These are phyloP conservation scores for Ceratocystis ficicola DNA, from an alignment of 2,329 filamentous ascomycete genomes.

Conservation along the genomic window DNA sequence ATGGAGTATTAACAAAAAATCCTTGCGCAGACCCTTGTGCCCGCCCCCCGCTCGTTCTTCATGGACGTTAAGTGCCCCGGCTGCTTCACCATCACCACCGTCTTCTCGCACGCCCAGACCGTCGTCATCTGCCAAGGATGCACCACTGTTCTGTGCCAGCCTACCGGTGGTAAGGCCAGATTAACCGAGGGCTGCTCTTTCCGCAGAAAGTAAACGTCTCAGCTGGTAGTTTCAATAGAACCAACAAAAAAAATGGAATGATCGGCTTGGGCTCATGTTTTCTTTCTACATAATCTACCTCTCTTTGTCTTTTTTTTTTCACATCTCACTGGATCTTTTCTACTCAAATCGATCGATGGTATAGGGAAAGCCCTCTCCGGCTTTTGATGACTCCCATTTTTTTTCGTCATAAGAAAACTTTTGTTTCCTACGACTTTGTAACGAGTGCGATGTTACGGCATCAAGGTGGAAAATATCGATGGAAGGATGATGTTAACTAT, in stretches of 20 bases:
- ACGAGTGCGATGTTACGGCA: neutral
- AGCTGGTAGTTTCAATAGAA: conserved; percentile 28
- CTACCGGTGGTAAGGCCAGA: conserved; percentile 96
- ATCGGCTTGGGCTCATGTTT: conserved; percentile 23
- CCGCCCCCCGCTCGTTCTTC: conserved; percentile 97
- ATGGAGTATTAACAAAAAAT: conserved; percentile 23
- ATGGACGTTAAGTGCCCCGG: conserved; percentile 99
- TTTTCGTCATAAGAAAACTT: neutral
- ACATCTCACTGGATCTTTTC: conserved; percentile 11
- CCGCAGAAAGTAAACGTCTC: conserved; percentile 85
- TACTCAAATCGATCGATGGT: neutral
- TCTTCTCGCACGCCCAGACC: conserved; percentile 99
- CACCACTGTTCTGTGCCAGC: conserved; percentile 99
- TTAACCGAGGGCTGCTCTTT: conserved; percentile 99
- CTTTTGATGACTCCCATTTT: neutral
- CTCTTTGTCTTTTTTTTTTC: conserved; percentile 30
- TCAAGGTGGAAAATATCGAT: neutral
- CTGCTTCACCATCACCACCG: conserved; percentile 99
- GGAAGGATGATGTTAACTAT: neutral
- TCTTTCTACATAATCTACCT: conserved; percentile 26
- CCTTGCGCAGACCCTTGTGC: conserved; percentile 65
- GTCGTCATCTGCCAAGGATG: conserved; percentile 99
- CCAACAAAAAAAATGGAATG: conserved; percentile 23
- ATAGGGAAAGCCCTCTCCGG: neutral
- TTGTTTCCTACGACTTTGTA: conserved; percentile 6